Conservation (phyloP, 2,329 filamentous ascomycete genomes). For the Exophiala xenobiotica region DNA sequence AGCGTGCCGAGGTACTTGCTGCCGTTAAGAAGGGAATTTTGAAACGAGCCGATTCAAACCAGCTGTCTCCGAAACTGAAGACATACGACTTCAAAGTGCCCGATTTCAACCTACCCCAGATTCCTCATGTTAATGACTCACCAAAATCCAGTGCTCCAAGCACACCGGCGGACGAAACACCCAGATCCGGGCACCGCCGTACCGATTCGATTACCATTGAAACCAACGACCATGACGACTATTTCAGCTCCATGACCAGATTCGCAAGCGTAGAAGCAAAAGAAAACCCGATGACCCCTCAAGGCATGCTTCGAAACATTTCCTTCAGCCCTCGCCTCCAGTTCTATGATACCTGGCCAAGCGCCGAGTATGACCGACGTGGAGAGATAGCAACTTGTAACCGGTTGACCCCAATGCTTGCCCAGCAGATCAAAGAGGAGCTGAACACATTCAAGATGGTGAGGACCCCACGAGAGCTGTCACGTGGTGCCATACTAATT, state of each 20-base stretch:
- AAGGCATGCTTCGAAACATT: constrained; percentile 63
- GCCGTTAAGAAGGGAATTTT: constrained; percentile 94
- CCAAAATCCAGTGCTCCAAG: constrained; percentile 83
- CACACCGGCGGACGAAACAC: constrained; percentile 72
- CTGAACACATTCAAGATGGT: constrained; percentile 99
- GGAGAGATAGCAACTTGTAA: constrained; percentile 98
- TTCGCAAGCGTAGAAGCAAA: constrained; percentile 70
- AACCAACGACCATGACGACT: constrained; percentile 90
- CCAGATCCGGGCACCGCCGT: constrained; percentile 58
- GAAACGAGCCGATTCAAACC: constrained; percentile 71
- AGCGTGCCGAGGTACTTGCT: constrained; percentile 86
- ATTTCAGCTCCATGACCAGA: constrained; percentile 73
- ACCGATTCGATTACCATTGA: constrained; percentile 71
- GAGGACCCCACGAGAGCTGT: constrained; percentile 37
- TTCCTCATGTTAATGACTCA: constrained; percentile 69
- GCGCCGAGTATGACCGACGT: constrained; percentile 90
- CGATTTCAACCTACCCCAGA: constrained; percentile 59
- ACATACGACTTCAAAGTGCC: constrained; percentile 57
- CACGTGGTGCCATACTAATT: constrained; percentile 40
- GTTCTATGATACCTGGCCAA: constrained; percentile 95
- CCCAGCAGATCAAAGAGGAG: constrained; percentile 99
- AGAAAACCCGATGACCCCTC: constrained; percentile 77
- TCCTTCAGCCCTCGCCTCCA: constrained; percentile 88
- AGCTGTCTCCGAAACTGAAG: constrained; percentile 67
- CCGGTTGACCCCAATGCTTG: constrained; percentile 90